Conservation (phyloP, 2,329 filamentous ascomycete genomes). For the Raffaelea ambrosiae region DNA sequence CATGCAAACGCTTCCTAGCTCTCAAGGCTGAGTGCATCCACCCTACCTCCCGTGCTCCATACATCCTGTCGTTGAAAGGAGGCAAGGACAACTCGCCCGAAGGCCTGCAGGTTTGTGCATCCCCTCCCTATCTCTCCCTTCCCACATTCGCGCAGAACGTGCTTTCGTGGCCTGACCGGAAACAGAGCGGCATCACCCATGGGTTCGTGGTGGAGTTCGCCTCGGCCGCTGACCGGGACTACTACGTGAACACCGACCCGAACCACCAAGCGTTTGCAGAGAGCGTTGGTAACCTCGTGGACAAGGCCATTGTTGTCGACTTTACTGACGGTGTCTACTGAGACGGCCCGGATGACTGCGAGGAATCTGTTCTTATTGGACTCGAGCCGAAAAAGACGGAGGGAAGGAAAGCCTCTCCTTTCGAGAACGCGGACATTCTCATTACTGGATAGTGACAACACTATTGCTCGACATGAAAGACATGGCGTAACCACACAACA, state of each 20-base stretch:
- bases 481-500: no score
- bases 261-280: constrained; percentile 53
- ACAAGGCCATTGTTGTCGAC: constrained; percentile 51
- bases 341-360: no score
- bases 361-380: no score
- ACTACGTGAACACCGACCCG: constrained; percentile 59
- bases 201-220: constrained; percentile 62
- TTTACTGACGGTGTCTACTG: constrained; percentile 29
- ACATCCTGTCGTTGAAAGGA: constrained; percentile 49
- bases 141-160: neutral
- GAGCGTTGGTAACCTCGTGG: constrained; percentile 35
- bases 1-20: constrained; percentile 28
- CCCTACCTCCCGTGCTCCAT: constrained; percentile 47
- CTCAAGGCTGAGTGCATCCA: constrained; percentile 54
- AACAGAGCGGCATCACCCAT: constrained; percentile 56
- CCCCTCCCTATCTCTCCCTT: no score
- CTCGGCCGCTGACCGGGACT: constrained; percentile 54
- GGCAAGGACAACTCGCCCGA: constrained; percentile 57
- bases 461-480: no score
- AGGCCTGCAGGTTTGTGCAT: constrained; percentile 37
- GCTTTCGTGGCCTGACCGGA: neutral
- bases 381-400: no score
- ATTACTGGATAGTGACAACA: no score
- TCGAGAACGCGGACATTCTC: no score
- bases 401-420: no score